Base-by-base conservation (phyloP, 108 stramenopile genomes). In the Nannochloropsis oceanica region DNA sequence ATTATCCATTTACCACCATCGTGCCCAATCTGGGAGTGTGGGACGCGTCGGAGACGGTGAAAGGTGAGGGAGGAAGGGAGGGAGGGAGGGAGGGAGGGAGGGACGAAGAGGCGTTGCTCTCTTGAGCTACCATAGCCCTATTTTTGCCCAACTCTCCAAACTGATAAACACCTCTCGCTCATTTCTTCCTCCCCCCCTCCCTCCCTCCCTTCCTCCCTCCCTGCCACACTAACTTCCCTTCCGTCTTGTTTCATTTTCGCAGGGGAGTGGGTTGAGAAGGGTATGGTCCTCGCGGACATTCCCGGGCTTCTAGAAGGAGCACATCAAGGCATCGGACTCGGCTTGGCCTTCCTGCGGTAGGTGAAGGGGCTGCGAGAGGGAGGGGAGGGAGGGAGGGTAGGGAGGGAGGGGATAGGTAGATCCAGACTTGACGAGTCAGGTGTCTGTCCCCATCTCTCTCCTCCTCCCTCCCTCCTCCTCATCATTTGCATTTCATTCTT, bases 1-100 rank as follows among this genome's bases (percentile, higher is more conserved):
- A 96, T 87, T 98, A 98, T 91, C 95, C 97, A 22, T 98, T 98
- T 85, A 98, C 97, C 14, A 98, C 97, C 8, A 93, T 97, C 84
- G 94, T 95, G 13, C 97, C 97, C 8, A 98, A 98, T 87, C 88
- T 98, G 42, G 97, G 97, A 14, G 96, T 96, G 12, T 95, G 94
- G 83, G 95, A 96, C 22, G 27, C 14, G 13, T 83, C 44, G n/a
- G n/a, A n/a, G n/a, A n/a, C n/a, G n/a, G n/a, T n/a, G n/a, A n/a
- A n/a, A n/a, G n/a, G n/a, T n/a, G n/a, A n/a, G n/a, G n/a, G n/a
- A n/a, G n/a, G n/a, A n/a, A n/a, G n/a, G n/a, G n/a, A n/a, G n/a
- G n/a, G n/a, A n/a, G n/a, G n/a, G n/a, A n/a, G n/a, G n/a, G n/a
- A n/a, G n/a, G n/a, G n/a, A n/a, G n/a, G n/a, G 46, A 50, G 14